Conservation (phyloP, 1,139 yeast genomes). For the Debaryomyces singareniensis region DNA sequence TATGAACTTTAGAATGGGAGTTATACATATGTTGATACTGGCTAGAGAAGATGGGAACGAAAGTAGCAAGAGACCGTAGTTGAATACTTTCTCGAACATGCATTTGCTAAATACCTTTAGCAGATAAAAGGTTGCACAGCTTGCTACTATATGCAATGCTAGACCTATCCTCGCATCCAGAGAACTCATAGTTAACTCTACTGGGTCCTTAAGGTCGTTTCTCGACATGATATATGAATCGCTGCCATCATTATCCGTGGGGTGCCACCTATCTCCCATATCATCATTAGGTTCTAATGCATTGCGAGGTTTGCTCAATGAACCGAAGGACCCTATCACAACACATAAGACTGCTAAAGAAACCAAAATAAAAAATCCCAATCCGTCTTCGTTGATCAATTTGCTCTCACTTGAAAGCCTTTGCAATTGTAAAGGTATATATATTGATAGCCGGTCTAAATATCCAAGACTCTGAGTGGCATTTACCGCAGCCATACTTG, state of each 20-base stretch:
- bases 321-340: slow-evolving; percentile 30
- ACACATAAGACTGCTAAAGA: slow-evolving; percentile 24
- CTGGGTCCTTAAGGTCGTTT: slow-evolving; percentile 12
- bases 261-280: slow-evolving; percentile 33
- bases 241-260: slow-evolving; percentile 35
- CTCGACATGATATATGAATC: slow-evolving; percentile 12
- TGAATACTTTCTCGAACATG: slow-evolving; percentile 20
- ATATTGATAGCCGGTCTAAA: background rate
- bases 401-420: background rate
- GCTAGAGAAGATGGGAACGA: background rate
- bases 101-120: slow-evolving; percentile 21
- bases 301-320: slow-evolving; percentile 37
- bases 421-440: background rate
- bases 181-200: background rate
- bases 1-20: slow-evolving; percentile 14
- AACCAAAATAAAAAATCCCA: slow-evolving; percentile 4
- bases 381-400: background rate
- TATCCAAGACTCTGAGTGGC: too few relatives aligned
- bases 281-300: slow-evolving; percentile 35
- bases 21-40: slow-evolving; percentile 4
- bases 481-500: too few relatives aligned
- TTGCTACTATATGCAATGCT: too few relatives aligned
- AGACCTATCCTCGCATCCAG: too few relatives aligned
- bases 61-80: slow-evolving; percentile 7
- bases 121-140: slow-evolving; percentile 30